Conservation (phyloP, 1,139 yeast species). For the Saccharomyces hybrid region DNA sequence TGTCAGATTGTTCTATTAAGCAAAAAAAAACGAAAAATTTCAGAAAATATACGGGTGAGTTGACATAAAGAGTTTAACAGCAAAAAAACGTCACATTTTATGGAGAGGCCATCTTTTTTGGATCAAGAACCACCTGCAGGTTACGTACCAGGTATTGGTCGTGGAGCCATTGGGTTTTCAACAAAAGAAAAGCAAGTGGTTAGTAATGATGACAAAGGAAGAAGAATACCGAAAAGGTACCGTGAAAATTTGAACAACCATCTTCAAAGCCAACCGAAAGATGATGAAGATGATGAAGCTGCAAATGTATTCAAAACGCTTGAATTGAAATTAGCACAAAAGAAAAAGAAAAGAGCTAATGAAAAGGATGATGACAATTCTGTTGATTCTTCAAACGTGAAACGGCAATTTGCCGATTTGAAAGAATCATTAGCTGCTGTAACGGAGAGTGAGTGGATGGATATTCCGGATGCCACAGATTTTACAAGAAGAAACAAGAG, state of each 20-base stretch:
- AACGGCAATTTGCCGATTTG: slow-evolving; percentile 47
- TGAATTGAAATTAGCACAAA: slow-evolving; percentile 46
- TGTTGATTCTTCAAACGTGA: slow-evolving; percentile 21
- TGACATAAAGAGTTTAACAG: neutral
- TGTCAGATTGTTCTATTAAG: neutral
- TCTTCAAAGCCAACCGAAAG: slow-evolving; percentile 33
- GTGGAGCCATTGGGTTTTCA: slow-evolving; percentile 93
- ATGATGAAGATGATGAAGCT: slow-evolving; percentile 51
- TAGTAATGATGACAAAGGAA: slow-evolving; percentile 4
- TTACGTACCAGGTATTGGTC: slow-evolving; percentile 84
- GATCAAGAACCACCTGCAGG: slow-evolving; percentile 87
- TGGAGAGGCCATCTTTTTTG: slow-evolving; percentile 43
- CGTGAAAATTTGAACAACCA: slow-evolving; percentile 23
- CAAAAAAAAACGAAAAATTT: neutral
- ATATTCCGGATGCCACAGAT: slow-evolving; percentile 84
- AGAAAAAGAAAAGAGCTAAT: slow-evolving; percentile 25
- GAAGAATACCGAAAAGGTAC: slow-evolving; percentile 14
- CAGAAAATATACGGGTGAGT: neutral
- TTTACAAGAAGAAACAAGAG: slow-evolving; percentile 75
- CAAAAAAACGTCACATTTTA: neutral
- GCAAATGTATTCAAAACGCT: slow-evolving; percentile 59
- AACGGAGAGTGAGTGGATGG: slow-evolving; percentile 69
- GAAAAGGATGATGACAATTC: slow-evolving; percentile 19
- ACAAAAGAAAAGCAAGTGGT: slow-evolving; percentile 59
- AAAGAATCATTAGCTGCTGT: slow-evolving; percentile 56